Base-by-base conservation (phyloP, 2,329 filamentous ascomycete genomes). In the Fonsecaea multimorphosa region DNA sequence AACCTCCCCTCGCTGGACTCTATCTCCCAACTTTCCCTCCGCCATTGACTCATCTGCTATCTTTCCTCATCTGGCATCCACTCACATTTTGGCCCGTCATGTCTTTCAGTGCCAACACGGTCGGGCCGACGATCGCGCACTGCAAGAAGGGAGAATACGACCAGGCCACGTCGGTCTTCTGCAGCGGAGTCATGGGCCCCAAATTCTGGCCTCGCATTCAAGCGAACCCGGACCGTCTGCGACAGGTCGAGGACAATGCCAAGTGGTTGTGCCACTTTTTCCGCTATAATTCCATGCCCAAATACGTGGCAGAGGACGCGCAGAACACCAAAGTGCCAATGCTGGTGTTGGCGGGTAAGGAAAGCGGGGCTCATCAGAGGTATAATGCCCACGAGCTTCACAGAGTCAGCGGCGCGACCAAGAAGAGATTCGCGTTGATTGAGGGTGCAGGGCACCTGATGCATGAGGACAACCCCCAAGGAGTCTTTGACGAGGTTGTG, bases 71-170 rank as follows among this genome's bases (percentile, higher is more conserved):
- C 3, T 32, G 27, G 22, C 66, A 68, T 22, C 66, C 63, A 0
- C 54, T 68, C 32, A 61, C 66, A 2, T 68, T 68, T 40, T 68
- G 53, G 55, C 60, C 63, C 2, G 59, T 68, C n/a, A 63, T 60
- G 49, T 6, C 34, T 32, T 66, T 65, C 51, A 63, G 59, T 8
- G 36, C 46, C 27, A 63, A 38, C 5, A 66, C 54, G 5, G 63
- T 61, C 4, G 59, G 44, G 5, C 59, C 66, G 3, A 53, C 54
- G 14, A 53, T 63, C 11, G 55, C 14, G 51, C 56, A 51, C 31
- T 49, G 54, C 34, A 65, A 68, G 32, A n/a, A 60, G 5, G 56
- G 59, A 16, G 53, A 64, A 2, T 34, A 57, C 31, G 59, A 63
- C 3, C 14, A 44, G 6, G 54, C 63, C n/a, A 16, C 58, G 5